These are phyloP conservation scores for Plectosphaerella sp. DNA, from an alignment of 2,329 filamentous ascomycete genomes.

Conservation along the genomic window DNA sequence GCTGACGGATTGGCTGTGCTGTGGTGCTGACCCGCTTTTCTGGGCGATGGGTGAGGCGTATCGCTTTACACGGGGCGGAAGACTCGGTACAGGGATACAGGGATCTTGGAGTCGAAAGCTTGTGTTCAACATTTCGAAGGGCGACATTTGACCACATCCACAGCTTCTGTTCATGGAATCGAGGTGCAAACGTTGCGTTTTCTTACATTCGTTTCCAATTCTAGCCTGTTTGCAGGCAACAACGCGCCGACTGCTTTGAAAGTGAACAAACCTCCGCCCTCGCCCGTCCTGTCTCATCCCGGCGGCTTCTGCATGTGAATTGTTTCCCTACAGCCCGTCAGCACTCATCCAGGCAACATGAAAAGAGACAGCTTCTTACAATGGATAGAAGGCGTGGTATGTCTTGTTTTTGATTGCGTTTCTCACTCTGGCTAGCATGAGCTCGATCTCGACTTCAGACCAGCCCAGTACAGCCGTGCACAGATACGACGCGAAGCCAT, in stretches of 20 bases:
- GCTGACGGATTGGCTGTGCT: background rate
- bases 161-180: too few relatives aligned
- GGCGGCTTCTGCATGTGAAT: background rate
- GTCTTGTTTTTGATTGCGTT: background rate
- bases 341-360: background rate
- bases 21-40: background rate
- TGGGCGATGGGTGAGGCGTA: too few relatives aligned
- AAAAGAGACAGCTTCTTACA: background rate
- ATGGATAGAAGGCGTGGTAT: slow-evolving; percentile 1
- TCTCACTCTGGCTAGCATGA: background rate
- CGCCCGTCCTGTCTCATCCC: background rate
- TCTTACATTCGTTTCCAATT: too few relatives aligned
- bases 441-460: background rate
- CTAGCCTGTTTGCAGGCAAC: too few relatives aligned
- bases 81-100: too few relatives aligned
- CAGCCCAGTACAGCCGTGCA: slow-evolving; percentile 3
- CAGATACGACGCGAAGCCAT: slow-evolving; percentile 10
- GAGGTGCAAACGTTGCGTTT: too few relatives aligned
- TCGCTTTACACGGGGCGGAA: too few relatives aligned
- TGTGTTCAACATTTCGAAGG: background rate
- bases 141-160: too few relatives aligned
- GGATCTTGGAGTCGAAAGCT: too few relatives aligned
- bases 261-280: background rate
- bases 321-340: background rate
- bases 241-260: too few relatives aligned